Percentiles rank a stretch among this genome's conserved stretches.
phyloP scores from a whole-genome alignment of 179 eudicot genomes.

The Amaranthus tricolor region DNA sequence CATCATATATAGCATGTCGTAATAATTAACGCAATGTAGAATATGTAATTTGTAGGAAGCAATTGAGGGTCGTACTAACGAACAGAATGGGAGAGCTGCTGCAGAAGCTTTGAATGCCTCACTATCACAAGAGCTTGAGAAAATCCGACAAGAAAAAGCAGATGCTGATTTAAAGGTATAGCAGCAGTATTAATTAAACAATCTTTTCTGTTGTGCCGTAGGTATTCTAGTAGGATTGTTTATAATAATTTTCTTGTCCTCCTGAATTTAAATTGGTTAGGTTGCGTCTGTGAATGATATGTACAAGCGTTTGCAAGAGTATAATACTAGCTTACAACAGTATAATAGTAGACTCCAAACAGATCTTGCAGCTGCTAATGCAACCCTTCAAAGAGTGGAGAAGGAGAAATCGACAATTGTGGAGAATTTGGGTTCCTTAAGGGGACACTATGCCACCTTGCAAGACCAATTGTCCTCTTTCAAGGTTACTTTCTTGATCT shows the following conservation, averaged over 20 bases:
- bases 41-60: conserved; percentile 42
- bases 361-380: conserved; percentile 54
- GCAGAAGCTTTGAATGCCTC: conserved; percentile 46
- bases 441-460: conserved; percentile 56
- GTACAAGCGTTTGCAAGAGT: conserved; percentile 70
- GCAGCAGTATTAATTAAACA: background rate
- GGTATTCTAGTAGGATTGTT: background rate
- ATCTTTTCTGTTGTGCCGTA: background rate
- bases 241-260: background rate
- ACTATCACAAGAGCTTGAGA: conserved; percentile 51
- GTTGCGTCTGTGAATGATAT: conserved; percentile 51
- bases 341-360: conserved; percentile 67
- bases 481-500: conserved; percentile 33
- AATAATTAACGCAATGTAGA: background rate
- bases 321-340: conserved; percentile 70
- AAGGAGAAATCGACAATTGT: conserved; percentile 58
- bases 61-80: conserved; percentile 39
- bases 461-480: conserved; percentile 59
- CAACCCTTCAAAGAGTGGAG: conserved; percentile 54
- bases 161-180: conserved; percentile 53
- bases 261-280: conserved; percentile 30
- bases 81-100: conserved; percentile 54
- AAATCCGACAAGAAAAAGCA: conserved; percentile 41
- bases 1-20: background rate
- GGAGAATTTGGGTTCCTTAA: conserved; percentile 51